Evolutionary conservation across 345 rosid genomes (phyloP).

Genomic region (Eucalyptus microcorys): DNA sequence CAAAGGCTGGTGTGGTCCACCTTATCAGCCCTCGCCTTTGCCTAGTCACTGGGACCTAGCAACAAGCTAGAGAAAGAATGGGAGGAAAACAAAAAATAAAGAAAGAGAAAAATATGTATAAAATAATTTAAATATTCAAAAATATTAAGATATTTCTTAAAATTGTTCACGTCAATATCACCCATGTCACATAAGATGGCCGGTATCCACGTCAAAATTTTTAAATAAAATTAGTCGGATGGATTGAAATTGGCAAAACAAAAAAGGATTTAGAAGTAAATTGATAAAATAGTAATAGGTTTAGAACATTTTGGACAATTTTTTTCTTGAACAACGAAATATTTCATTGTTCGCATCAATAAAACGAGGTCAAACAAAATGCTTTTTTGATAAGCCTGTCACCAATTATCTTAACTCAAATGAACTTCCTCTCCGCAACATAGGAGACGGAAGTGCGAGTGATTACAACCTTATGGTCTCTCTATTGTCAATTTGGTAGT

Average conservation of each 20-base stretch:
- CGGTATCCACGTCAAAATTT: accelerated
- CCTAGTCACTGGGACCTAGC: accelerated
- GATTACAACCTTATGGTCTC: background rate
- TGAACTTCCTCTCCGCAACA: background rate
- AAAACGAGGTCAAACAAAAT: background rate
- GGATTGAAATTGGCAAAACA: accelerated
- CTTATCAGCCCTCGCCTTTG: accelerated
- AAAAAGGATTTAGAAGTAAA: accelerated
- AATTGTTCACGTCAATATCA: no score
- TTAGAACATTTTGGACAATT: no score
- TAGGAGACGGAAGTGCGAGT: background rate
- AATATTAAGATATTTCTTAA: no score
- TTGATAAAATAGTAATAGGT: no score
- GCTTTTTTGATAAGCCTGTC: background rate
- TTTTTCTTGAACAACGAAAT: background rate
- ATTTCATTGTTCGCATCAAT: background rate
- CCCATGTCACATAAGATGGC: accelerated
- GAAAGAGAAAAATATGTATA: no score
- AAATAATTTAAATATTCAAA: no score
- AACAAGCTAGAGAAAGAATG: accelerated
- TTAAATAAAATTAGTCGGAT: accelerated
- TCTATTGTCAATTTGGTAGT: background rate
- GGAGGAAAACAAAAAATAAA: accelerated
- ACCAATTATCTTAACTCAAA: background rate
- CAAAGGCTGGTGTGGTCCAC: accelerated